Base-by-base conservation (phyloP, 257 asterid genomes). In the Cynanchum wilfordii region DNA sequence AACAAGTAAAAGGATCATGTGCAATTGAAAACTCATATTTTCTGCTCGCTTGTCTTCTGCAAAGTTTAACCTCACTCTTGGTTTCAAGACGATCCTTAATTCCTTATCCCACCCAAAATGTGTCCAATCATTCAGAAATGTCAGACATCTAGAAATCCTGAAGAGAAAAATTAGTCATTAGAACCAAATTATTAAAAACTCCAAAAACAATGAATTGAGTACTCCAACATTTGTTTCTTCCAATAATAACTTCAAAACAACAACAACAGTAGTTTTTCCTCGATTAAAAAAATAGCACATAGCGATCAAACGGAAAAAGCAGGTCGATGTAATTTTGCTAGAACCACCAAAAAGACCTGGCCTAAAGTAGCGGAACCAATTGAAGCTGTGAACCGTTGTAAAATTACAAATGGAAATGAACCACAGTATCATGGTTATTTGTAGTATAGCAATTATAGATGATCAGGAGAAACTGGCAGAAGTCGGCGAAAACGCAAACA, bases 1-100 rank as follows among this genome's bases (percentile, higher is more conserved):
- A 13, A 42, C 50, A n/a, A 73, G n/a, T 36, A 42, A 24, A 9
- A 74, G n/a, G 9, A 69, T 27, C 29, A 30, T 27, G 40, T 69
- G 70, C 40, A 73, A 51, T 19, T 24, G 69, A 17, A 49, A 25
- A 11, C 19, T 29, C 60, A 56, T 75, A 66, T 27, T 56, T 29
- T 42, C 62, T 42, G 25, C 56, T 60, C 5, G 47, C 17, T 72
- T 52, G 47, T 60, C 54, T 22, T 44, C 70, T 60, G 66, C 52
- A 25, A 33, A 33, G 44, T 72, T 1, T 29, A 69, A 3, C 5
- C 20, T 5, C 9, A 27, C 62, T 20, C 73, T 29, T 16, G 29
- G 58, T 17, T 45, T 59, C 25, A 60, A n/a, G 47, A 17, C 73
- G 30, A 47, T 12, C 54, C 63, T 36, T 16, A 63, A 51, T 30